Percentiles rank a stretch among this genome's conserved stretches.
phyloP scores from a whole-genome alignment of 805 yeast genomes.

The Hanseniaspora lindneri region DNA sequence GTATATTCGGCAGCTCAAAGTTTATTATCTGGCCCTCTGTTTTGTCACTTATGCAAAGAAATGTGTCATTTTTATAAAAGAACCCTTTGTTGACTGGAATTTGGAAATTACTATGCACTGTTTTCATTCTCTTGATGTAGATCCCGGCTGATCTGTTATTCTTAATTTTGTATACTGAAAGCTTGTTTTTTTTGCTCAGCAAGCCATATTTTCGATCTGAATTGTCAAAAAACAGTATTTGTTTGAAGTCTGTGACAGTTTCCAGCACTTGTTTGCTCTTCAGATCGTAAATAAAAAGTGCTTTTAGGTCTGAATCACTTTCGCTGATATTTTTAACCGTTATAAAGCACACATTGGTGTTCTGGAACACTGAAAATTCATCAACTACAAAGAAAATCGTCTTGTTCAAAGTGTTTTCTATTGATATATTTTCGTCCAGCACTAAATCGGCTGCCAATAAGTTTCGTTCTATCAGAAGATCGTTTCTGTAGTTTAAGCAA shows the following conservation, averaged over 20 bases:
- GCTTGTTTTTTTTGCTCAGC: background rate
- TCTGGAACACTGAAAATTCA: conserved; percentile 2
- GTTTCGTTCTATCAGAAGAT: background rate
- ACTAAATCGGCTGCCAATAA: background rate
- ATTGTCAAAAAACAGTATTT: conserved; percentile 1
- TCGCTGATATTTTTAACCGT: background rate
- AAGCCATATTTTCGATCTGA: background rate
- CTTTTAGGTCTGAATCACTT: background rate
- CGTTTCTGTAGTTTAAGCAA: background rate
- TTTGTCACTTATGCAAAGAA: background rate
- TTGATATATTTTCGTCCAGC: background rate
- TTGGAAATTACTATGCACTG: background rate
- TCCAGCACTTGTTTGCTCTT: background rate
- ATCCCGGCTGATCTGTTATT: background rate
- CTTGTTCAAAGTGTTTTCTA: background rate
- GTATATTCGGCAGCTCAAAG: background rate
- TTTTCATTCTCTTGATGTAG: background rate
- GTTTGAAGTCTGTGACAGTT: background rate
- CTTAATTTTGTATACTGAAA: background rate
- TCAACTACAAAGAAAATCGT: conserved; percentile 1
- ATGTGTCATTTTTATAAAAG: background rate
- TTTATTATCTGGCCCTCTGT: conserved; percentile 1
- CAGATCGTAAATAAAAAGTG: conserved; percentile 4
- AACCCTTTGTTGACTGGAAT: background rate
- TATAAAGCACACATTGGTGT: conserved; percentile 5